Conservation (phyloP, 148 eudicot species). For the Nyssa sinensis region DNA sequence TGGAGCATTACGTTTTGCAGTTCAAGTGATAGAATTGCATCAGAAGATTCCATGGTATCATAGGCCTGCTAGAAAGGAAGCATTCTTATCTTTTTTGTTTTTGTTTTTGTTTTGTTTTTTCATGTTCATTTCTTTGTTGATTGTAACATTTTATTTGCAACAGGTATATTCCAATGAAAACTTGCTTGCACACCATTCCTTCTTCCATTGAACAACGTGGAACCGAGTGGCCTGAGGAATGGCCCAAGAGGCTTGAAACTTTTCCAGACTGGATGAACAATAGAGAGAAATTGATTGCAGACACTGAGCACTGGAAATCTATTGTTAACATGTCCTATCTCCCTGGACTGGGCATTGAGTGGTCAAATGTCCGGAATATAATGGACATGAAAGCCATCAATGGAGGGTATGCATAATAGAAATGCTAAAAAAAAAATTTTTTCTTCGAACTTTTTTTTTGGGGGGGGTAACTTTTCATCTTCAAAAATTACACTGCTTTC, state of each 20-base stretch:
- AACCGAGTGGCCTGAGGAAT: constrained; percentile 95
- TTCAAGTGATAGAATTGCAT: too few relatives aligned
- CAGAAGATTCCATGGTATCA: neutral
- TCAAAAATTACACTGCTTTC: neutral
- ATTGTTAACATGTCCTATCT: constrained; percentile 78
- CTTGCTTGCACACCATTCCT: constrained; percentile 78
- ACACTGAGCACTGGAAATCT: constrained; percentile 80
- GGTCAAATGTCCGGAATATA: constrained; percentile 83
- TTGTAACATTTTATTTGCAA: constrained; percentile 8
- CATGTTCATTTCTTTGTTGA: neutral
- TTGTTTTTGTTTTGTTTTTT: too few relatives aligned
- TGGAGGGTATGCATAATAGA: constrained; percentile 69
- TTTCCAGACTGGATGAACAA: constrained; percentile 89
- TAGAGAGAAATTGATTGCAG: constrained; percentile 73
- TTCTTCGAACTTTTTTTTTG: too few relatives aligned
- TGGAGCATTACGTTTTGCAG: neutral
- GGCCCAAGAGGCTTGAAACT: constrained; percentile 91
- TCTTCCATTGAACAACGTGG: constrained; percentile 83
- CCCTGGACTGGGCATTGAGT: constrained; percentile 79
- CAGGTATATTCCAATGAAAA: constrained; percentile 72
- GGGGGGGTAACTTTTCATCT: too few relatives aligned
- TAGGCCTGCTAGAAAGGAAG: neutral
- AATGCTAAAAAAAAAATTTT: neutral
- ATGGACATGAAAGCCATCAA: constrained; percentile 95
- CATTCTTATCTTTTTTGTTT: neutral